Evolutionary conservation across 805 yeast genomes (phyloP).

Genomic region (Wickerhamiella qilinensis): DNA sequence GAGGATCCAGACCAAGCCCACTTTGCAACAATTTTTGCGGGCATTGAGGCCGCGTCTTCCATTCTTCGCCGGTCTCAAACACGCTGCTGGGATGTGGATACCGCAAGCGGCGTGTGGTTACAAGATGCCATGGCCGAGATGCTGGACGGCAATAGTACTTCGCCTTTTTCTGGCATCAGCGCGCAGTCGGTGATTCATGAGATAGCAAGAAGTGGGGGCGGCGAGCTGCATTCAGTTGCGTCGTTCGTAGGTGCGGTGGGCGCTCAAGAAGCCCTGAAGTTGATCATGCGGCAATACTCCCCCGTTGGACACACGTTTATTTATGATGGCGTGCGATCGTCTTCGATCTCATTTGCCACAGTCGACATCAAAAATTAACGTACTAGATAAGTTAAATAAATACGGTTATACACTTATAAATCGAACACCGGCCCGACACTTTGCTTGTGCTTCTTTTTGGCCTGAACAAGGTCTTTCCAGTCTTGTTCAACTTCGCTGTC

Average conservation of each 20-base stretch:
- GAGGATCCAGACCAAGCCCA: neutral
- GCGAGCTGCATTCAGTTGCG: conserved; percentile 39
- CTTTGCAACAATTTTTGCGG: neutral
- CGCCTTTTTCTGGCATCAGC: neutral
- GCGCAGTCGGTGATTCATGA: conserved; percentile 2
- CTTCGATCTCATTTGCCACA: conserved; percentile 13
- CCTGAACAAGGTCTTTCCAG: conserved; percentile 73
- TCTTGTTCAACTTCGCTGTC: conserved; percentile 40
- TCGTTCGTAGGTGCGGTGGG: conserved; percentile 73
- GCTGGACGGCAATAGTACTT: too few relatives aligned
- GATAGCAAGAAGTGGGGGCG: conserved; percentile 22
- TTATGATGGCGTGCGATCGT: conserved; percentile 45
- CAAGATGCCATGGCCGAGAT: neutral
- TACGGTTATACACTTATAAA: conserved; percentile 19
- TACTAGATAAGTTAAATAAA: neutral
- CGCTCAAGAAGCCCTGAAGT: conserved; percentile 69
- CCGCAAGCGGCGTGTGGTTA: neutral
- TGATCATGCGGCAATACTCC: conserved; percentile 60
- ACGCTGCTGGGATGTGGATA: neutral
- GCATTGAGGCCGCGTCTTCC: neutral
- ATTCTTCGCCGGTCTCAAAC: neutral
- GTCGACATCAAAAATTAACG: neutral
- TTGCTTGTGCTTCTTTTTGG: conserved; percentile 43
- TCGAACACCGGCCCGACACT: conserved; percentile 38
- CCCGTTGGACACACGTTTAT: conserved; percentile 57